Conservation (phyloP, 129 eudicot genomes). For the Centella asiatica region DNA sequence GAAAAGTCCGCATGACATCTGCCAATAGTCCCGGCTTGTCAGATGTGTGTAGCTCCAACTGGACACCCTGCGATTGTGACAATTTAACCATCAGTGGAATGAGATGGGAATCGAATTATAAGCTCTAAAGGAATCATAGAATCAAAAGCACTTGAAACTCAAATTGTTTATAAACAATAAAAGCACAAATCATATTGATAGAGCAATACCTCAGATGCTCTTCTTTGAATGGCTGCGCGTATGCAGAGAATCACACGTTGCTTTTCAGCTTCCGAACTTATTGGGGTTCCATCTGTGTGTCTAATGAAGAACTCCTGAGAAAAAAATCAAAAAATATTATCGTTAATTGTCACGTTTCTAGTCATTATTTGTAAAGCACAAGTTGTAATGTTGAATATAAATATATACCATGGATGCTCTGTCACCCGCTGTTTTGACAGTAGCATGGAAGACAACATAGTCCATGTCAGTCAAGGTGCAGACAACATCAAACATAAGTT, state of each 20-base stretch:
- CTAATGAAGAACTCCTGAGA: conserved; percentile 73
- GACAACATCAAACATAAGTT: conserved; percentile 76
- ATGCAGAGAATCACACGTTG: conserved; percentile 69
- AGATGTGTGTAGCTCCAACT: conserved; percentile 49
- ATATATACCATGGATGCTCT: conserved; percentile 60
- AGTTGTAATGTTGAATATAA: background rate
- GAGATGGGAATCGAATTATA: background rate
- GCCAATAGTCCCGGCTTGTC: conserved; percentile 66
- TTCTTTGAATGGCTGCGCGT: conserved; percentile 66
- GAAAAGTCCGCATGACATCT: conserved; percentile 67
- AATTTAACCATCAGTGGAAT: background rate
- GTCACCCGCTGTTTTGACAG: conserved; percentile 44
- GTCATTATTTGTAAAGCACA: background rate
- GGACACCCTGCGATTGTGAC: conserved; percentile 53
- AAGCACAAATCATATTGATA: background rate
- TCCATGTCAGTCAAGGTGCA: conserved; percentile 84
- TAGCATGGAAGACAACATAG: conserved; percentile 76
- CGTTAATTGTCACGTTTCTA: background rate
- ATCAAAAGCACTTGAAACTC: background rate
- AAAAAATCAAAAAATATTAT: background rate
- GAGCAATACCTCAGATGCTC: conserved; percentile 69
- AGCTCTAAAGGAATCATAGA: background rate
- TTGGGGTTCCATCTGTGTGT: conserved; percentile 77
- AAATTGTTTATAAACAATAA: background rate
- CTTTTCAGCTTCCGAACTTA: conserved; percentile 84